These are phyloP conservation scores for Biscogniauxia marginata DNA, from an alignment of 2,329 filamentous ascomycete species.

Conservation along the genomic window DNA sequence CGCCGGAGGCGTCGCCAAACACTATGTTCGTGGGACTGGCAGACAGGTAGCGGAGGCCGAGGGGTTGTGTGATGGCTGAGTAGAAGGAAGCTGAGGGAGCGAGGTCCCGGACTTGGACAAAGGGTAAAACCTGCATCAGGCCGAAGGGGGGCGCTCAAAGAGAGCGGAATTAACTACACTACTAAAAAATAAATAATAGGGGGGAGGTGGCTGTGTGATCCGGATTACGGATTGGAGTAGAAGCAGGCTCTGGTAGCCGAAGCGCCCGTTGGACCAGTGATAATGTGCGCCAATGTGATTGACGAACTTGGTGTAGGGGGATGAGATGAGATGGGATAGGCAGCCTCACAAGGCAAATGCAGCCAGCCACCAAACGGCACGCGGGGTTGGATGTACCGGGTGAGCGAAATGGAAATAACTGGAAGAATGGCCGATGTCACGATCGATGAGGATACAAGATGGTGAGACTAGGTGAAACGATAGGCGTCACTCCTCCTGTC, in stretches of 20 bases:
- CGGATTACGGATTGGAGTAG: neutral
- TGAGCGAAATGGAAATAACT: slow-evolving; percentile 6
- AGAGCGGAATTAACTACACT: slow-evolving; percentile 8
- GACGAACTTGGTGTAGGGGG: neutral
- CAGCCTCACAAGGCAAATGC: slow-evolving; percentile 23
- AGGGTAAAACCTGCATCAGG: slow-evolving; percentile 42
- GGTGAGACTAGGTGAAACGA: slow-evolving; percentile 1
- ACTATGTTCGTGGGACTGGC: slow-evolving; percentile 39
- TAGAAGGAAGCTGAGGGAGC: slow-evolving; percentile 82
- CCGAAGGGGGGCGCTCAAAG: slow-evolving; percentile 12
- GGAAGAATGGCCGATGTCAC: neutral
- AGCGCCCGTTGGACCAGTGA: neutral
- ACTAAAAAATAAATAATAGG: neutral
- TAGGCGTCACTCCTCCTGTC: neutral
- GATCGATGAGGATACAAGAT: slow-evolving; percentile 1
- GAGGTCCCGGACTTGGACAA: slow-evolving; percentile 70
- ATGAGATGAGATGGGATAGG: slow-evolving; percentile 5
- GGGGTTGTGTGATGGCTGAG: slow-evolving; percentile 71
- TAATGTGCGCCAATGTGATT: slow-evolving; percentile 9
- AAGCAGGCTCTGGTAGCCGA: slow-evolving; percentile 7
- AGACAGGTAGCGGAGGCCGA: slow-evolving; percentile 70
- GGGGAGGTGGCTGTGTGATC: neutral
- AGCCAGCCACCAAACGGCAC: slow-evolving; percentile 16
- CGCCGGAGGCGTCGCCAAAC: slow-evolving; percentile 38
- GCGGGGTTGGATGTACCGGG: neutral